These are phyloP conservation scores for Geotrichum aggregatum DNA, from an alignment of 1,139 yeast genomes.

Conservation along the genomic window DNA sequence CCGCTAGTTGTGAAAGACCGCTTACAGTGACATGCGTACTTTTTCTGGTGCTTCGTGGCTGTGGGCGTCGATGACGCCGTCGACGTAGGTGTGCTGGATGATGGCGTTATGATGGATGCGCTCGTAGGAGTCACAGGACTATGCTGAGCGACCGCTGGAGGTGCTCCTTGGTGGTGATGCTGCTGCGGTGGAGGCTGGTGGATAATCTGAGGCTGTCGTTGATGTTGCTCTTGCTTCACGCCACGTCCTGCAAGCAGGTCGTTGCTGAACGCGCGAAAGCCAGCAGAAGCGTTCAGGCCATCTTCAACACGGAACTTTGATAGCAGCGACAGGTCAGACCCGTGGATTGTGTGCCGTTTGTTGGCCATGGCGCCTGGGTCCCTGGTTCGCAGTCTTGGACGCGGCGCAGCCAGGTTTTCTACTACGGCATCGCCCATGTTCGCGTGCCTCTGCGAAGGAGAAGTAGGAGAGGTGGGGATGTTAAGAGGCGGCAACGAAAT, in stretches of 20 bases:
- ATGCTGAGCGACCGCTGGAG: background rate
- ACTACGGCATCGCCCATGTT: background rate
- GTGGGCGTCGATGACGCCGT: conserved; percentile 18
- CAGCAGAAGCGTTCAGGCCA: conserved; percentile 10
- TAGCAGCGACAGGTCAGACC: conserved; percentile 17
- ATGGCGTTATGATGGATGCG: conserved; percentile 17
- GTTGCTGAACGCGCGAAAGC: background rate
- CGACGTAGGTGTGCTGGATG: conserved; percentile 17
- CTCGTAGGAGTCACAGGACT: too few relatives aligned
- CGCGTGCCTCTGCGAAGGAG: background rate
- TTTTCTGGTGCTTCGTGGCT: conserved; percentile 29
- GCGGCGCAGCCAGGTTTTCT: too few relatives aligned
- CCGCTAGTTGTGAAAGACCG: conserved; percentile 83
- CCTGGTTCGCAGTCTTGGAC: too few relatives aligned
- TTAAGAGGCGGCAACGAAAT: conserved; percentile 17
- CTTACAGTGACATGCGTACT: conserved; percentile 64
- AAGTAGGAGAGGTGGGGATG: conserved; percentile 6
- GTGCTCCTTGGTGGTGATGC: background rate
- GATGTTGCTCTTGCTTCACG: too few relatives aligned
- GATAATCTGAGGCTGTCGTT: background rate
- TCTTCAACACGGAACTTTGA: conserved; percentile 16
- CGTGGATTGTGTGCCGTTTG: conserved; percentile 16
- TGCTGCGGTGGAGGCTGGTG: background rate
- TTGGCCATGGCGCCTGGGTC: too few relatives aligned
- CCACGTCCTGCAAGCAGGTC: too few relatives aligned